A percentile compares a stretch with the other conserved stretches of the same genome.
Evolutionary conservation across 495 filamentous ascomycete genomes (phyloP).

Genomic region (Penicillium manginii): DNA sequence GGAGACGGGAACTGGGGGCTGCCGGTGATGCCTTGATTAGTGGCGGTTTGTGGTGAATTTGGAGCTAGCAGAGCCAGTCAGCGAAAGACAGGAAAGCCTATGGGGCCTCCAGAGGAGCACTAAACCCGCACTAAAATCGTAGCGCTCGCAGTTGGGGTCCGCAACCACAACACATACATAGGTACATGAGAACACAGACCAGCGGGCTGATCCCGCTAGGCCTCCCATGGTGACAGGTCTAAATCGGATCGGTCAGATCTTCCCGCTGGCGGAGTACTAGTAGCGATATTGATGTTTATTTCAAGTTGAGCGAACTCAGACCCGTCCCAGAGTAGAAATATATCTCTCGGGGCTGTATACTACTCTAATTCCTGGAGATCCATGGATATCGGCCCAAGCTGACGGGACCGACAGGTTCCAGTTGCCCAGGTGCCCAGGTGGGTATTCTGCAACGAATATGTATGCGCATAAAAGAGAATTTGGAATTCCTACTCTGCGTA

Average conservation of each 20-base stretch:
- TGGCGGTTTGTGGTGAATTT: neutral
- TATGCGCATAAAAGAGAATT: constrained; percentile 2
- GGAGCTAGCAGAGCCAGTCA: neutral
- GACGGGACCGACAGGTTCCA: no score
- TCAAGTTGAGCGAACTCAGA: no score
- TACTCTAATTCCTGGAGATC: no score
- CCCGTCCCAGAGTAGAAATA: no score
- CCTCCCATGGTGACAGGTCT: constrained; percentile 1
- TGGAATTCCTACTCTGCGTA: neutral
- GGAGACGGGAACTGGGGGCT: neutral
- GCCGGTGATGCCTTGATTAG: neutral
- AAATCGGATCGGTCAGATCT: constrained; percentile 3
- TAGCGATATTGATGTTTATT: neutral
- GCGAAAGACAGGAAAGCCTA: neutral
- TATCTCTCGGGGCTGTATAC: no score
- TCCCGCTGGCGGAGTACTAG: neutral
- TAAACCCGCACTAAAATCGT: neutral
- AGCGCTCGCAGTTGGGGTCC: constrained; percentile 1
- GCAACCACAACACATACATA: neutral
- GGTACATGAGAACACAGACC: neutral
- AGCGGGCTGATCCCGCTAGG: neutral
- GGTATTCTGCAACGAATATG: neutral
- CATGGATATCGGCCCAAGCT: no score
- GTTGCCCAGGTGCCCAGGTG: no score
- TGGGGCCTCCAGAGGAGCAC: neutral